These are phyloP conservation scores for Jasminum sambac DNA, from an alignment of 257 asterid genomes.

Conservation along the genomic window DNA sequence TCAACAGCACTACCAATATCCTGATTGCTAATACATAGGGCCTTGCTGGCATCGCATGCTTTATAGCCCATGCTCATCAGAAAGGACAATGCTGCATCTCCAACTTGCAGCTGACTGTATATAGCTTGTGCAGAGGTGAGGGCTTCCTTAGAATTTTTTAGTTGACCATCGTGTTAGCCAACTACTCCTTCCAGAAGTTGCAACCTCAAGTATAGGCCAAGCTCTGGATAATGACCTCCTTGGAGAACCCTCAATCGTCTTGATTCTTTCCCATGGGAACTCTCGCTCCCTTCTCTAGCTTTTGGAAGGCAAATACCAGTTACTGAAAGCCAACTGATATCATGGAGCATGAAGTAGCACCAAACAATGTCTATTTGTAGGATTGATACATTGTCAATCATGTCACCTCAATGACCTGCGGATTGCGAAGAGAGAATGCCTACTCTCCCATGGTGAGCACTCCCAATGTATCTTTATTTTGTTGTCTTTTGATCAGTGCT, in stretches of 20 bases:
- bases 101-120: constrained; percentile 77
- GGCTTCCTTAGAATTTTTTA: constrained; percentile 56
- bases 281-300: constrained; percentile 90
- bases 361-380: constrained; percentile 97
- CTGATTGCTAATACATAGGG: constrained; percentile 83
- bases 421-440: constrained; percentile 84
- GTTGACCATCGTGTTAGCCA: constrained; percentile 73
- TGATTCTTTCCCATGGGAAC: constrained; percentile 89
- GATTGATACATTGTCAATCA: constrained; percentile 89
- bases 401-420: constrained; percentile 80
- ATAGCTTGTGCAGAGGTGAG: constrained; percentile 73
- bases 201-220: constrained; percentile 79
- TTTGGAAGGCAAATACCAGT: constrained; percentile 82
- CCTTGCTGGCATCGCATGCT: constrained; percentile 75
- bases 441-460: constrained; percentile 97
- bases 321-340: constrained; percentile 84
- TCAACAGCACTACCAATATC: constrained; percentile 74
- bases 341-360: constrained; percentile 96
- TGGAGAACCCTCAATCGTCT: constrained; percentile 82
- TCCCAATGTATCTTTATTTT: constrained; percentile 77
- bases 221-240: constrained; percentile 81
- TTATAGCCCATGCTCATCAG: constrained; percentile 84
- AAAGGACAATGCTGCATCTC: constrained; percentile 72
- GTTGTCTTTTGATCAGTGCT: constrained; percentile 60
- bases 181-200: constrained; percentile 92